Conservation (phyloP, 83 land plant genomes). For the Picea engelmannii region DNA sequence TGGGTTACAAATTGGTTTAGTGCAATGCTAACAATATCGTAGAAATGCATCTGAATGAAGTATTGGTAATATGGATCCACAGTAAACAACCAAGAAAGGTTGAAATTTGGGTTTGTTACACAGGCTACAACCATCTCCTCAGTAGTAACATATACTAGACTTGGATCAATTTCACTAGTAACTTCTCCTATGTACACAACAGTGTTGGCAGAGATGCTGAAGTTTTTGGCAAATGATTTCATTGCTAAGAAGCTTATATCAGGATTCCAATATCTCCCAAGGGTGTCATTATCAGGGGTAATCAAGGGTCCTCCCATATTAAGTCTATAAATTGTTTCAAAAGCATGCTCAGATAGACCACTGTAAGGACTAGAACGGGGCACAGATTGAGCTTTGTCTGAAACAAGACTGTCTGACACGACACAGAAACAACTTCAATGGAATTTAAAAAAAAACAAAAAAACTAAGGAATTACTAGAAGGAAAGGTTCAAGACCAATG, state of each 20-base stretch:
- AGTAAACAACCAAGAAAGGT: too few species aligned
- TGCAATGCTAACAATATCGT: neutral
- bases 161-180: slow-evolving; percentile 51
- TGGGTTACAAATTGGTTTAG: too few species aligned
- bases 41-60: too few species aligned
- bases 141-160: slow-evolving; percentile 43
- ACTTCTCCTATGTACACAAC: slow-evolving; percentile 1
- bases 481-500: slow-evolving; percentile 24
- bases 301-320: too few species aligned
- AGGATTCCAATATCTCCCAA: too few species aligned
- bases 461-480: slow-evolving; percentile 28
- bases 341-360: slow-evolving; percentile 24
- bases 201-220: neutral
- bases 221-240: neutral
- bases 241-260: neutral
- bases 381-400: slow-evolving; percentile 19
- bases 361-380: neutral
- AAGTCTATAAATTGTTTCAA: slow-evolving; percentile 17
- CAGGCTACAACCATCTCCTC: slow-evolving; percentile 26
- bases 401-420: slow-evolving; percentile 27
- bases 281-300: too few species aligned
- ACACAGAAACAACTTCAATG: slow-evolving; percentile 65
- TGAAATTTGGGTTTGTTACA: too few species aligned
- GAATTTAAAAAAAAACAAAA: slow-evolving; percentile 66
- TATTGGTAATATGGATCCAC: too few species aligned